Evolutionary conservation across 352 stramenopile genomes (phyloP), one percentile per base, ranked within the genome.

Genomic region (Globisporangium spinosum): DNA sequence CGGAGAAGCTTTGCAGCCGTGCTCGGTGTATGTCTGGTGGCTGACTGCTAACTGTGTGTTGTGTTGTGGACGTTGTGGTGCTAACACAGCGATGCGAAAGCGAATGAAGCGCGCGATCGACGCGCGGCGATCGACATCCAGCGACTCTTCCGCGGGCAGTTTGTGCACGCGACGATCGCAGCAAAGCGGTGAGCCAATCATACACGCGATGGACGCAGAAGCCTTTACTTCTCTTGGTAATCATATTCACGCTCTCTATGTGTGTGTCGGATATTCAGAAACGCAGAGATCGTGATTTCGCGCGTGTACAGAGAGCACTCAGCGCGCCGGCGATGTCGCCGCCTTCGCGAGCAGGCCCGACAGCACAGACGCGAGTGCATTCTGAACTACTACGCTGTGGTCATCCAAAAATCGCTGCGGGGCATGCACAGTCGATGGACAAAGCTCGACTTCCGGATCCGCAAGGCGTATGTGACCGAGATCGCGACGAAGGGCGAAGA

Each of bases 271-370:
- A 47, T 47, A 47, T 47, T n/a, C 55, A 91, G 83, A 0, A 62
- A 79, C 49, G 82, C 85, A 6, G 73, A 89, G 56, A 68, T 89
- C 29, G 65, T 85, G 53, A 76, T 91, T 8, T 74, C 77, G 0
- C 79, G 82, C 1, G 71, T 90, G 35, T 90, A 82, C 69, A 81
- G 82, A 6, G 84, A 80, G 7, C 79, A 91, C 53, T 71, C 89
- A 10, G 84, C 72, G 1, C 72, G 80, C 25, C 71, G 64, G 58
- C 67, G 74, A 57, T 83, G 70, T 10, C 67, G 56, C 17, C 57
- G 23, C 1, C 60, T 80, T 40, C 74, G 70, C 2, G 45, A 63
- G 1, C 68, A 76, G 2, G n/a, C 67, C 23, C 45, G 55, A 5
- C 47, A n/a, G 29, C 63, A 67, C 12, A 64, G 85, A 69, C 74